Percentiles rank a stretch among this genome's conserved stretches.
Conservation (phyloP, 257 asterid species). For the Plantago major region DNA sequence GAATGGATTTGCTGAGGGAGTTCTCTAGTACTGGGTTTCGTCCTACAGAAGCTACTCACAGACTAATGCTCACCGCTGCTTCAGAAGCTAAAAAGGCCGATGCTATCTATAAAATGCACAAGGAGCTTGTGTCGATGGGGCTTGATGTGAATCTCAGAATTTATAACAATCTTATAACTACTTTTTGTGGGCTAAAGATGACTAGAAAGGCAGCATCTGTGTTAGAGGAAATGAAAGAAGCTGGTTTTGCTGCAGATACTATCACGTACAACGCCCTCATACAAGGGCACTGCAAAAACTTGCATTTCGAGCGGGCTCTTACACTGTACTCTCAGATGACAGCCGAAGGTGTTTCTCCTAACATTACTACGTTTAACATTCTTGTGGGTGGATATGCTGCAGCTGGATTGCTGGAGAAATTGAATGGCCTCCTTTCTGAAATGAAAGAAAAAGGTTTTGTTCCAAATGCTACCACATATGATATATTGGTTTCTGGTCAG, state of each 20-base stretch:
- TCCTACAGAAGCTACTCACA: constrained; percentile 58
- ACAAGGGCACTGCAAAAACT: constrained; percentile 71
- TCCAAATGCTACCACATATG: constrained; percentile 62
- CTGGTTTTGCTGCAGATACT: constrained; percentile 66
- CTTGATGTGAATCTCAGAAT: constrained; percentile 44
- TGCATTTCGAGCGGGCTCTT: constrained; percentile 51
- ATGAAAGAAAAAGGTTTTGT: constrained; percentile 53
- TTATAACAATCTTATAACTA: constrained; percentile 51
- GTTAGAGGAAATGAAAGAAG: constrained; percentile 53
- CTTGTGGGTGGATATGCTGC: constrained; percentile 62
- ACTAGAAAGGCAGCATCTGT: constrained; percentile 66
- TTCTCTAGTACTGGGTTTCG: constrained; percentile 41
- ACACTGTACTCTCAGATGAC: constrained; percentile 57
- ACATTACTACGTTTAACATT: constrained; percentile 60
- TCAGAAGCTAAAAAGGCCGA: constrained; percentile 53
- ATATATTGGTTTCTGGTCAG: constrained; percentile 63
- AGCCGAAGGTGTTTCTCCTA: constrained; percentile 60
- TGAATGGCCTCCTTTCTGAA: constrained; percentile 42
- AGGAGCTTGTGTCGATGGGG: constrained; percentile 60
- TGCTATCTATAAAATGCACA: constrained; percentile 55
- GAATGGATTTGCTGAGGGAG: constrained; percentile 58
- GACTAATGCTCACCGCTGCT: constrained; percentile 56
- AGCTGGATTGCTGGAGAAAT: constrained; percentile 46
- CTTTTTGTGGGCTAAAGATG: constrained; percentile 74
- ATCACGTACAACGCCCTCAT: constrained; percentile 71